Percentiles rank a stretch among this genome's conserved stretches.
Conservation (phyloP, 1,284 basidiomycete genomes). For the Boletellus deceptivus region DNA sequence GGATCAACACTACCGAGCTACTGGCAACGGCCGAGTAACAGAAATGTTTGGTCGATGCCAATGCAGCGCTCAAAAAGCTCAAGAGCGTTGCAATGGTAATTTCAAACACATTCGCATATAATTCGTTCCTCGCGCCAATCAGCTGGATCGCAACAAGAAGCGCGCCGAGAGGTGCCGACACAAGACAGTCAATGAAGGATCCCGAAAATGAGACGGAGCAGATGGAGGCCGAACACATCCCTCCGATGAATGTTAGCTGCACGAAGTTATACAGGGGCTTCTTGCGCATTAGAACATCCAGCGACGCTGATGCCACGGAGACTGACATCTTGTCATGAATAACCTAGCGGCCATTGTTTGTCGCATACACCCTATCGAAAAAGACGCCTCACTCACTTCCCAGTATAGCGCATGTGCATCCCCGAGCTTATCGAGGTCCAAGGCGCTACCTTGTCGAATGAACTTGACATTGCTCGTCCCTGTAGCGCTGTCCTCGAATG, state of each 20-base stretch:
- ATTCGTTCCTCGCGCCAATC: slow-evolving; percentile 72
- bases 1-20: slow-evolving; percentile 82
- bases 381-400: slow-evolving; percentile 49
- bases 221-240: slow-evolving; percentile 80
- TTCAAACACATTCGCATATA: slow-evolving; percentile 87
- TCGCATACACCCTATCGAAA: not conserved
- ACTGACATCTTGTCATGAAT: slow-evolving; percentile 87
- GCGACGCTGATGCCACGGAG: slow-evolving; percentile 69
- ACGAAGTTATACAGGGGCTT: slow-evolving; percentile 61
- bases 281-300: slow-evolving; percentile 77
- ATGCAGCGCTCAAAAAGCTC: slow-evolving; percentile 79
- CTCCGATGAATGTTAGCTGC: slow-evolving; percentile 75
- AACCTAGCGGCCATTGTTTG: slow-evolving; percentile 44
- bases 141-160: slow-evolving; percentile 77
- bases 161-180: slow-evolving; percentile 78
- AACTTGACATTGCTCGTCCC: slow-evolving; percentile 87
- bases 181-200: slow-evolving; percentile 78
- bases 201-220: slow-evolving; percentile 71
- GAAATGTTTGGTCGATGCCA: slow-evolving; percentile 69
- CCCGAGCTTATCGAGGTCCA: slow-evolving; percentile 78
- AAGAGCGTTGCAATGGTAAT: slow-evolving; percentile 79
- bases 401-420: slow-evolving; percentile 80
- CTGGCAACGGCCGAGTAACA: slow-evolving; percentile 89
- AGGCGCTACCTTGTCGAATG: slow-evolving; percentile 71
- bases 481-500: slow-evolving; percentile 81